Percentiles rank a stretch among this genome's conserved stretches.
Evolutionary conservation across 2,329 filamentous ascomycete genomes (phyloP).

Genomic region (Proliferodiscus dingleyae): DNA sequence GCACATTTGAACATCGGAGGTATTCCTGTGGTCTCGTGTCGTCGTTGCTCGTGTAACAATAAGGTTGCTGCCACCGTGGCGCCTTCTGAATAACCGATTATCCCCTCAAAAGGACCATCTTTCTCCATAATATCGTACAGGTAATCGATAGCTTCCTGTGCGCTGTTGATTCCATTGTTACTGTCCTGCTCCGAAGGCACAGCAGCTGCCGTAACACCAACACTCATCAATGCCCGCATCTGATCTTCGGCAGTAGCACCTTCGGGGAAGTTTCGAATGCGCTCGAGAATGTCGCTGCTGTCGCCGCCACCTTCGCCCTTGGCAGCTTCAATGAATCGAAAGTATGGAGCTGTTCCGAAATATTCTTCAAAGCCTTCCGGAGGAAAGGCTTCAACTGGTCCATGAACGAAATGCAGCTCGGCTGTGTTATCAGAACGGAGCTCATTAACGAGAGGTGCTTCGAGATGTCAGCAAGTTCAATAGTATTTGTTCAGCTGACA

Average conservation of each 20-base stretch:
- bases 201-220: slow-evolving; percentile 8
- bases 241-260: slow-evolving; percentile 27
- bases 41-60: slow-evolving; percentile 45
- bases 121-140: slow-evolving; percentile 42
- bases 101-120: slow-evolving; percentile 44
- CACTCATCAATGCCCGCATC: slow-evolving; percentile 24
- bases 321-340: slow-evolving; percentile 49
- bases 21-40: slow-evolving; percentile 31
- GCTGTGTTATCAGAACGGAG: slow-evolving; percentile 41
- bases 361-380: slow-evolving; percentile 52
- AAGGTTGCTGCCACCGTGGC: slow-evolving; percentile 51
- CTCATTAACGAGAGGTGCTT: slow-evolving; percentile 46
- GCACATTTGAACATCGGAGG: slow-evolving; percentile 37
- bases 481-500: slow-evolving; percentile 3
- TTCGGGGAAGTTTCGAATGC: slow-evolving; percentile 27
- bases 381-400: slow-evolving; percentile 44
- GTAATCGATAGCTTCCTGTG: slow-evolving; percentile 28
- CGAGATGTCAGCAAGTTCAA: slow-evolving; percentile 11
- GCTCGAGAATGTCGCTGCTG: slow-evolving; percentile 25
- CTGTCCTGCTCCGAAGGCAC: slow-evolving; percentile 9
- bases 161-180: slow-evolving; percentile 15
- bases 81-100: slow-evolving; percentile 58
- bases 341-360: slow-evolving; percentile 52
- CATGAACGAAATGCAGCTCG: slow-evolving; percentile 48
- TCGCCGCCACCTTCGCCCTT: slow-evolving; percentile 27